Evolutionary conservation across 352 stramenopile species (phyloP).

Genomic region (Phytophthora pistaciae): DNA sequence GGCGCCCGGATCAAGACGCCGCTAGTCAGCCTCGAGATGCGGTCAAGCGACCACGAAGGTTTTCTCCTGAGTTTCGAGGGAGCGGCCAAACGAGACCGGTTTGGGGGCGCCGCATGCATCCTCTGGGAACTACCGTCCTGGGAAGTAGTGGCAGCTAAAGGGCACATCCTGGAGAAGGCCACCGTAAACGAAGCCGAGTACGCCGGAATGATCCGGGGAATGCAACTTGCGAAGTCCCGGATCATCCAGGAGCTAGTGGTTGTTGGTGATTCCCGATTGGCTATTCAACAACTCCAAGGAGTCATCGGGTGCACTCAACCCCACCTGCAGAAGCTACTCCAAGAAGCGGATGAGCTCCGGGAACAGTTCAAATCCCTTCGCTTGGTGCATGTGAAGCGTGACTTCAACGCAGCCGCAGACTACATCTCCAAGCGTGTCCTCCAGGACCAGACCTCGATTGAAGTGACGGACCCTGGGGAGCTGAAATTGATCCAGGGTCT

Average conservation of each 20-base stretch:
- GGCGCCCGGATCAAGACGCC: not conserved
- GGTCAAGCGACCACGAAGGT: not conserved
- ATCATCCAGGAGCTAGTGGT: slow-evolving; percentile 1
- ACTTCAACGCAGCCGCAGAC: slow-evolving; percentile 25
- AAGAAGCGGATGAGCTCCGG: slow-evolving; percentile 3
- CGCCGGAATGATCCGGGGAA: not conserved
- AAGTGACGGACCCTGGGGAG: not conserved
- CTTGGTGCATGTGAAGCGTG: slow-evolving; percentile 28
- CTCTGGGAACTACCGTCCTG: slow-evolving; percentile 4
- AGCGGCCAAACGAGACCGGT: slow-evolving; percentile 3
- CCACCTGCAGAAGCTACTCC: slow-evolving; percentile 18
- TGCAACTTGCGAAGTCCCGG: not conserved
- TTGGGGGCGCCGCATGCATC: slow-evolving; percentile 1
- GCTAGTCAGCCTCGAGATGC: not conserved
- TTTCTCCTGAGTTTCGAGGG: slow-evolving; percentile 11
- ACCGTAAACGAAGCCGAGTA: slow-evolving; percentile 13
- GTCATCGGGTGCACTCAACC: slow-evolving; percentile 14
- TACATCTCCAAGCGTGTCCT: slow-evolving; percentile 19
- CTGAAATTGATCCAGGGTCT: not conserved
- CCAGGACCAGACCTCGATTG: not conserved
- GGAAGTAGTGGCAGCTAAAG: not conserved
- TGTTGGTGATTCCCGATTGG: slow-evolving; percentile 1
- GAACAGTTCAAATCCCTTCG: slow-evolving; percentile 3
- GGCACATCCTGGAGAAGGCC: slow-evolving; percentile 2
- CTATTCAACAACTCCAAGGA: slow-evolving; percentile 8